These are phyloP conservation scores for Sporothrix brasiliensis DNA, from an alignment of 2,329 filamentous ascomycete species.

Conservation along the genomic window DNA sequence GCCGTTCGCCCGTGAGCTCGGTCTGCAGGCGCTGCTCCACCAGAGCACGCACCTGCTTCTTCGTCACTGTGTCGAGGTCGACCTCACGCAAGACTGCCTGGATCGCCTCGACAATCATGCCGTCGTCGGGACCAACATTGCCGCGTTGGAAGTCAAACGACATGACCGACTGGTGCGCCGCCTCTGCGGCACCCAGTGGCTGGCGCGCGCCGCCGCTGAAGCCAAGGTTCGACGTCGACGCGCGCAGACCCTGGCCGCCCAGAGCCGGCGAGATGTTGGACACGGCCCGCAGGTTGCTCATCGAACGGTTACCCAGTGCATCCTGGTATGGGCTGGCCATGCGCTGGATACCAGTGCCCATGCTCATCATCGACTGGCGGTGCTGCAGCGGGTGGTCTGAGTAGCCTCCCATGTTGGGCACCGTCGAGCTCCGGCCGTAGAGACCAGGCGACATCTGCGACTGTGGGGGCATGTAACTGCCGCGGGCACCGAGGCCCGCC, in stretches of 20 bases:
- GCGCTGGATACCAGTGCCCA: conserved; percentile 55
- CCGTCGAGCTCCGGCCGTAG: conserved; percentile 50
- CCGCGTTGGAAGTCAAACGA: conserved; percentile 65
- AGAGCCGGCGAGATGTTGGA: conserved; percentile 53
- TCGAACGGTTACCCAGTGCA: conserved; percentile 59
- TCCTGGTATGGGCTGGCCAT: conserved; percentile 64
- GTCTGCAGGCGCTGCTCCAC: conserved; percentile 93
- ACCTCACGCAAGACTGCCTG: conserved; percentile 81
- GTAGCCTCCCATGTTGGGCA: conserved; percentile 49
- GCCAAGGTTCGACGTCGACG: conserved; percentile 54
- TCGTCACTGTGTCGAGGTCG: conserved; percentile 94
- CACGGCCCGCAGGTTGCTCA: conserved; percentile 59
- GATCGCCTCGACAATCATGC: conserved; percentile 80
- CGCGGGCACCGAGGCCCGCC: conserved; percentile 74
- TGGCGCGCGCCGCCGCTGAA: conserved; percentile 53
- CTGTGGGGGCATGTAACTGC: conserved; percentile 81
- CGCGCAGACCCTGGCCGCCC: conserved; percentile 44
- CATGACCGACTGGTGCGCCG: conserved; percentile 53
- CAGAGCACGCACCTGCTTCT: conserved; percentile 91
- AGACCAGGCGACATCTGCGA: conserved; percentile 72
- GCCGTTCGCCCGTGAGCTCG: conserved; percentile 81
- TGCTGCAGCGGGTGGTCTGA: conserved; percentile 56
- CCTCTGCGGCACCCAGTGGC: conserved; percentile 48
- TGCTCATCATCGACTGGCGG: conserved; percentile 73
- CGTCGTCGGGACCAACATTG: conserved; percentile 72